phyloP scores from a whole-genome alignment of 352 stramenopile species.

The Paralagenidium karlingii region DNA sequence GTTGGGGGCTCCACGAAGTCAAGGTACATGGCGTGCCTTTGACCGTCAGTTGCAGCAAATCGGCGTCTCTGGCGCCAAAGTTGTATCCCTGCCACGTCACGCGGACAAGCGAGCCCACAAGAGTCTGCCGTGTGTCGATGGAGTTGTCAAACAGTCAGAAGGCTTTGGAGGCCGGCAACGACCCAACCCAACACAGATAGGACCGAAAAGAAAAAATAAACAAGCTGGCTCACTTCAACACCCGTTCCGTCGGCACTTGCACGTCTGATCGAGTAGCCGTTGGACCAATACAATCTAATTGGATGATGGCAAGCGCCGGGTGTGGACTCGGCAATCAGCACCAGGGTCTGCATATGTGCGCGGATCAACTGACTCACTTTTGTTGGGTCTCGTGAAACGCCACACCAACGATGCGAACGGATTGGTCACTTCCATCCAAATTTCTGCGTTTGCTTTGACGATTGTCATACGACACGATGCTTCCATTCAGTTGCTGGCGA shows the following conservation, averaged over 20 bases:
- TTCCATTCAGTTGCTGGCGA: slow-evolving; percentile 25
- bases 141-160: not conserved
- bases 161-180: slow-evolving; percentile 7
- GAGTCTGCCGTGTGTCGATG: not conserved
- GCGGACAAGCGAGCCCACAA: slow-evolving; percentile 26
- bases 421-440: slow-evolving; percentile 18
- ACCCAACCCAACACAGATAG: too few species aligned
- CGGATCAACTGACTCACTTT: too few species aligned
- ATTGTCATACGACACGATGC: slow-evolving; percentile 40
- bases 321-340: too few species aligned
- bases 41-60: slow-evolving; percentile 25
- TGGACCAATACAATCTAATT: slow-evolving; percentile 48
- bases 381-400: slow-evolving; percentile 17
- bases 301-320: too few species aligned
- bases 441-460: slow-evolving; percentile 17
- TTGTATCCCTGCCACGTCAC: slow-evolving; percentile 43
- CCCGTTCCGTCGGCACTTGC: slow-evolving; percentile 3
- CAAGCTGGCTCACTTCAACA: too few species aligned
- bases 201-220: too few species aligned
- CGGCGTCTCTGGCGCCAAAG: slow-evolving; percentile 15
- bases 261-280: slow-evolving; percentile 27
- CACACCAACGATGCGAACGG: slow-evolving; percentile 30
- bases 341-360: too few species aligned
- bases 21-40: slow-evolving; percentile 30
- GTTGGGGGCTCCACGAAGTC: slow-evolving; percentile 16